Evolutionary conservation across 1,284 basidiomycete species (phyloP).

Genomic region (Naganishia albida): DNA sequence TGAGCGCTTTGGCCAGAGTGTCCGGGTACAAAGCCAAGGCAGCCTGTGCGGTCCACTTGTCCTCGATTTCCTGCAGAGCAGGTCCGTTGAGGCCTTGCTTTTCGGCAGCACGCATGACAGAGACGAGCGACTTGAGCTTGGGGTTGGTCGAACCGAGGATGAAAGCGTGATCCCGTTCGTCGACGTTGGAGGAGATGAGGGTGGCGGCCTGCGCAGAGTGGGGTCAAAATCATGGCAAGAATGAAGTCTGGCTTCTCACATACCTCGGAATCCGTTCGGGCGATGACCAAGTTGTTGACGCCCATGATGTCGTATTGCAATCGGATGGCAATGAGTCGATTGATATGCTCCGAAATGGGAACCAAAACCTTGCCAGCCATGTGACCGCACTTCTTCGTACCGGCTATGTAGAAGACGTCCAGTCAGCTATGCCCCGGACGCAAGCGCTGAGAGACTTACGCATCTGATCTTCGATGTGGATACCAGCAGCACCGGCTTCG

Average conservation of each 20-base stretch:
- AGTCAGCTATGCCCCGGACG: too few relatives aligned
- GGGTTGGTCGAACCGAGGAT: conserved; percentile 90
- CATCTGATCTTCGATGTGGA: conserved; percentile 79
- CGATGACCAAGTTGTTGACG: conserved; percentile 72
- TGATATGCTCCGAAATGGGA: conserved; percentile 73
- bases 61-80: conserved; percentile 81
- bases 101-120: conserved; percentile 83
- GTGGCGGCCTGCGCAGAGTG: conserved; percentile 67
- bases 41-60: conserved; percentile 77
- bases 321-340: conserved; percentile 73
- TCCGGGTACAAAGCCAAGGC: conserved; percentile 77
- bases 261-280: conserved; percentile 71
- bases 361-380: conserved; percentile 75
- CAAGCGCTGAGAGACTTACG: conserved; percentile 37
- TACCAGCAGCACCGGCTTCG: conserved; percentile 69
- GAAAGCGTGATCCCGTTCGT: conserved; percentile 93
- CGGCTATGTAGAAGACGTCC: conserved; percentile 34
- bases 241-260: background rate
- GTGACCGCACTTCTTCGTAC: conserved; percentile 61
- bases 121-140: conserved; percentile 66
- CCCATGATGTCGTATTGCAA: conserved; percentile 80
- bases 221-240: background rate
- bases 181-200: conserved; percentile 94
- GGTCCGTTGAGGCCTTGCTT: conserved; percentile 73
- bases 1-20: conserved; percentile 71